Evolutionary conservation across 2,329 filamentous ascomycete species (phyloP).

Genomic region (Exophiala sideris): DNA sequence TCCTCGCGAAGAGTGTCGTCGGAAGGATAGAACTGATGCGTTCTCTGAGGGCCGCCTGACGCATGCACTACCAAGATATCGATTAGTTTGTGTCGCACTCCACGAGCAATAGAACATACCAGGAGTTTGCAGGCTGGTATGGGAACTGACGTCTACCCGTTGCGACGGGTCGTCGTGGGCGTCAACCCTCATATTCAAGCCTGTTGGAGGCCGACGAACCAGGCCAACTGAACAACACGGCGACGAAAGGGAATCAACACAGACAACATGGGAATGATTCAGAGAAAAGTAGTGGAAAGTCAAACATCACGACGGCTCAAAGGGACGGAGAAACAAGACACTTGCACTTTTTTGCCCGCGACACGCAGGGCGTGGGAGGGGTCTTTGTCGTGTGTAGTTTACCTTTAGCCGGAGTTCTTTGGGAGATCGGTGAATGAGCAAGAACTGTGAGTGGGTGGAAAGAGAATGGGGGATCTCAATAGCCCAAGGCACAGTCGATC

Average conservation of each 20-base stretch:
- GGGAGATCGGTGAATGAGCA: no score
- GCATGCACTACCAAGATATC: background rate
- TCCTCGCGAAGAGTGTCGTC: constrained; percentile 6
- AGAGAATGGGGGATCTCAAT: no score
- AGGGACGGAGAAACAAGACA: no score
- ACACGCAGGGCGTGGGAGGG: no score
- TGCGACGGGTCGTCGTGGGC: constrained; percentile 1
- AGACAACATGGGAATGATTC: no score
- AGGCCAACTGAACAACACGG: background rate
- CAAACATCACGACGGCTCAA: no score
- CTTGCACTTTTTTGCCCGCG: no score
- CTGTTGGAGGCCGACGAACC: background rate
- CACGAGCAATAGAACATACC: background rate
- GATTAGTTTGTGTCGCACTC: background rate
- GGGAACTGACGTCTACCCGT: constrained; percentile 3
- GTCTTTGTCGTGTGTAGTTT: no score
- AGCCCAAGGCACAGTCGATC: no score
- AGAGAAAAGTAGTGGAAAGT: no score
- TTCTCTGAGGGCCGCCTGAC: background rate
- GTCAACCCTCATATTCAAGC: constrained; percentile 10
- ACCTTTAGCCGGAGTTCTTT: no score
- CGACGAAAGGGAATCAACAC: background rate
- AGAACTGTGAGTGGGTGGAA: no score
- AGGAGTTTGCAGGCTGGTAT: background rate
- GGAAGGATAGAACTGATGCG: constrained; percentile 1